Evolutionary conservation across 441 rosid species (phyloP).

Genomic region (Erodium chrysanthum): DNA sequence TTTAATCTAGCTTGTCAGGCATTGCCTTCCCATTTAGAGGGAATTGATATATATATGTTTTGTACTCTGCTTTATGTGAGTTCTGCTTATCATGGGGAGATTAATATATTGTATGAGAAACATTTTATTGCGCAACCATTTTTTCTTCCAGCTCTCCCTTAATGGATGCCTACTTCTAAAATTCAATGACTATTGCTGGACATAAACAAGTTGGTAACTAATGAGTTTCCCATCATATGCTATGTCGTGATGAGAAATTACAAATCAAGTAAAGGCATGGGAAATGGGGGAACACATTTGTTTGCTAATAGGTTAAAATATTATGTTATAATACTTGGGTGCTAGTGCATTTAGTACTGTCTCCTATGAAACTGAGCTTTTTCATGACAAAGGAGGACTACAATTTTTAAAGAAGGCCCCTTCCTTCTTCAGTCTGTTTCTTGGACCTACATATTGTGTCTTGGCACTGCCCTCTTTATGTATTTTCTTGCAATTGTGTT

Average conservation of each 20-base stretch:
- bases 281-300: not conserved
- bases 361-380: no score
- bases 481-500: not conserved
- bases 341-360: no score
- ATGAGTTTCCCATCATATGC: not conserved
- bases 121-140: not conserved
- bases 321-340: not conserved
- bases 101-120: not conserved
- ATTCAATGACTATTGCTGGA: not conserved
- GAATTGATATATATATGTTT: constrained; percentile 79
- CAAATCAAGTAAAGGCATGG: not conserved
- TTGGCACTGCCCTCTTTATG: not conserved
- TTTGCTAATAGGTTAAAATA: not conserved
- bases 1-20: constrained; percentile 67
- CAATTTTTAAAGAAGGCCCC: not conserved
- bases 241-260: not conserved
- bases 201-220: not conserved
- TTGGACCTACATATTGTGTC: not conserved
- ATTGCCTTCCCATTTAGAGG: constrained; percentile 85
- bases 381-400: not conserved
- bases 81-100: constrained; percentile 12
- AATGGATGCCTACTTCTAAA: not conserved
- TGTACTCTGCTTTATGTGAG: constrained; percentile 92
- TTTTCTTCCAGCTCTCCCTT: not conserved
- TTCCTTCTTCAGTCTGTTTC: not conserved